Conservation (phyloP, 495 filamentous ascomycete genomes). For the Tuber umbilicatum region DNA sequence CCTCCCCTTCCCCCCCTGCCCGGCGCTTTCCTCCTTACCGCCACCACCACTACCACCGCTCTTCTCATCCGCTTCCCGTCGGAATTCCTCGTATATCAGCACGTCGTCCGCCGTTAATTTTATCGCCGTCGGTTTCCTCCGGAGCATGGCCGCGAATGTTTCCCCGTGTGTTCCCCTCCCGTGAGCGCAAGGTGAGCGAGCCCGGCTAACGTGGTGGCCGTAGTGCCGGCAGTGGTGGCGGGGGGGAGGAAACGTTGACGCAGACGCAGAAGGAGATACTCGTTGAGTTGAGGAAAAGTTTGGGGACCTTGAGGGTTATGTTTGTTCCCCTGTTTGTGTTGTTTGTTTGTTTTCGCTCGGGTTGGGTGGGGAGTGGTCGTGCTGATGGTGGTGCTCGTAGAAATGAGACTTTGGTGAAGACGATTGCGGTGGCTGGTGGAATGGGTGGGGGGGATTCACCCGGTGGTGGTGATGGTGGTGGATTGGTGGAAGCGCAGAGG, state of each 20-base stretch:
- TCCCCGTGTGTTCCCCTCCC: constrained; percentile 12
- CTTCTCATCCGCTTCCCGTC: constrained; percentile 23
- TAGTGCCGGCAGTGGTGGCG: background rate
- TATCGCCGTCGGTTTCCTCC: constrained; percentile 71
- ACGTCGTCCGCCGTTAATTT: constrained; percentile 72
- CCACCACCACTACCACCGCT: constrained; percentile 36
- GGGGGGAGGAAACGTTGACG: constrained; percentile 16
- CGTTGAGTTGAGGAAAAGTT: constrained; percentile 35
- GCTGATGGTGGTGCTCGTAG: background rate
- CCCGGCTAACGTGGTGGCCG: background rate
- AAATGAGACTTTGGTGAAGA: constrained; percentile 2
- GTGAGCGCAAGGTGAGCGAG: background rate
- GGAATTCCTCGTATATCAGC: constrained; percentile 62
- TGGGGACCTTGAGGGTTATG: constrained; percentile 26
- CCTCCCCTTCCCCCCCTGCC: constrained; percentile 19
- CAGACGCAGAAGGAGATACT: constrained; percentile 35
- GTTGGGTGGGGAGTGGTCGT: background rate
- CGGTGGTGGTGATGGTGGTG: background rate
- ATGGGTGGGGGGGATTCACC: background rate
- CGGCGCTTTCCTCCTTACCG: constrained; percentile 20
- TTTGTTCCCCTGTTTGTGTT: background rate
- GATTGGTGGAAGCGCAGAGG: background rate
- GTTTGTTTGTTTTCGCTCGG: background rate
- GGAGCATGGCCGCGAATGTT: constrained; percentile 55
- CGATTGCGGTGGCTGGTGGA: background rate